Evolutionary conservation across 345 rosid species (phyloP).

Genomic region (Aegle marmelos): DNA sequence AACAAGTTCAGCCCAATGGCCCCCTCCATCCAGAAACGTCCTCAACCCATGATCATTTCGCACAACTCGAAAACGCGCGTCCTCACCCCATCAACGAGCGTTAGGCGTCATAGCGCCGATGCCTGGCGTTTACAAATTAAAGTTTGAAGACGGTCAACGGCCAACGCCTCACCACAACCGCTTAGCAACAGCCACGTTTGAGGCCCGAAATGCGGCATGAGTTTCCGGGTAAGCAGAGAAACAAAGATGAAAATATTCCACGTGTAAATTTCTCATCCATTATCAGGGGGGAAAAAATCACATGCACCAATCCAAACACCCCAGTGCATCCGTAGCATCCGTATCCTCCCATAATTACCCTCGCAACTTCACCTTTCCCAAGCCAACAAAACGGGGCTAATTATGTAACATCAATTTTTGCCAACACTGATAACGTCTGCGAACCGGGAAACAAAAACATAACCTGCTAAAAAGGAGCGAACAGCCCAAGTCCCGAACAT

Average conservation of each 20-base stretch:
- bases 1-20: no score
- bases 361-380: background rate
- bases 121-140: background rate
- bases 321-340: background rate
- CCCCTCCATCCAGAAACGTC: no score
- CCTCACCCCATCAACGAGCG: no score
- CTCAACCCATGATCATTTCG: rapidly evolving
- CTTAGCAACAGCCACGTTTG: background rate
- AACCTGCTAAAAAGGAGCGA: background rate
- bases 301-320: background rate
- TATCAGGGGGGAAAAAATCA: background rate
- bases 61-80: no score
- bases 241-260: background rate
- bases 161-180: background rate
- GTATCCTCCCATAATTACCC: background rate
- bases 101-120: background rate
- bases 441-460: background rate
- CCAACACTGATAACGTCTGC: background rate
- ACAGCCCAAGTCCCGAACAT: background rate
- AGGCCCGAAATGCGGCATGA: background rate
- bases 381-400: background rate
- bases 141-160: background rate
- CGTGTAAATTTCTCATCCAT: slow-evolving; percentile 26
- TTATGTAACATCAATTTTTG: background rate
- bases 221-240: background rate